Evolutionary conservation across 495 filamentous ascomycete genomes (phyloP).

Genomic region (Thermochaetoides thermophila): DNA sequence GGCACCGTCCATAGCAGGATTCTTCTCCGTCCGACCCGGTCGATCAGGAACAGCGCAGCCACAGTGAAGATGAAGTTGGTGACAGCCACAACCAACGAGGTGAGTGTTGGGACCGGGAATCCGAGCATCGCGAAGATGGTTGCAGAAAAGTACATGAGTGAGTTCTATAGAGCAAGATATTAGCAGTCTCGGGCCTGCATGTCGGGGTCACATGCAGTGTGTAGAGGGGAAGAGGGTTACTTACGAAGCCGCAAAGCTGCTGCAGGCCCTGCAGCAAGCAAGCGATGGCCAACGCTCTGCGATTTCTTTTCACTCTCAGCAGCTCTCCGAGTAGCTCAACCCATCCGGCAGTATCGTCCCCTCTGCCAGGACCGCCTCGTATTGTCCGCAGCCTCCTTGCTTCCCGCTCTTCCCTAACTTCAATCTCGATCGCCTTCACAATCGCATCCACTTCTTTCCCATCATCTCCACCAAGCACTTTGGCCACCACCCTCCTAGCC

Average conservation of each 20-base stretch:
- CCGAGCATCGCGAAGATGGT: conserved; percentile 74
- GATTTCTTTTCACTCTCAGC: conserved; percentile 45
- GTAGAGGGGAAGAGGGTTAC: conserved; percentile 10
- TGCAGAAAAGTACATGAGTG: conserved; percentile 89
- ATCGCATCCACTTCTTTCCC: conserved; percentile 38
- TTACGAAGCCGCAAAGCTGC: conserved; percentile 76
- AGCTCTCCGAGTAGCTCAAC: conserved; percentile 40
- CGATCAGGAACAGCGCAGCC: conserved; percentile 61
- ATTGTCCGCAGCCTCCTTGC: conserved; percentile 20
- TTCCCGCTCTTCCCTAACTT: conserved; percentile 51
- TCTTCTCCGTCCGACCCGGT: conserved; percentile 62
- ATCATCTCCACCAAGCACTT: conserved; percentile 43
- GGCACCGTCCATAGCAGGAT: conserved; percentile 78
- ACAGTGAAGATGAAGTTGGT: conserved; percentile 78
- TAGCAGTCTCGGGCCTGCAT: too few relatives aligned
- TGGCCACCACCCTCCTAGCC: conserved; percentile 47
- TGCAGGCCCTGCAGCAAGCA: conserved; percentile 79
- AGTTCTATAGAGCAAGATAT: conserved; percentile 59
- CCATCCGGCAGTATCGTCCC: conserved; percentile 12
- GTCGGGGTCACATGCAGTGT: conserved; percentile 4
- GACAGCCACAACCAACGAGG: conserved; percentile 62
- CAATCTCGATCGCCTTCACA: conserved; percentile 50
- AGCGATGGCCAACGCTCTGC: conserved; percentile 67
- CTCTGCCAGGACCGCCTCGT: too few relatives aligned
- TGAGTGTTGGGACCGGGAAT: conserved; percentile 68